Evolutionary conservation across 1,284 basidiomycete genomes (phyloP).

Genomic region (Chalciporus piperatoides): DNA sequence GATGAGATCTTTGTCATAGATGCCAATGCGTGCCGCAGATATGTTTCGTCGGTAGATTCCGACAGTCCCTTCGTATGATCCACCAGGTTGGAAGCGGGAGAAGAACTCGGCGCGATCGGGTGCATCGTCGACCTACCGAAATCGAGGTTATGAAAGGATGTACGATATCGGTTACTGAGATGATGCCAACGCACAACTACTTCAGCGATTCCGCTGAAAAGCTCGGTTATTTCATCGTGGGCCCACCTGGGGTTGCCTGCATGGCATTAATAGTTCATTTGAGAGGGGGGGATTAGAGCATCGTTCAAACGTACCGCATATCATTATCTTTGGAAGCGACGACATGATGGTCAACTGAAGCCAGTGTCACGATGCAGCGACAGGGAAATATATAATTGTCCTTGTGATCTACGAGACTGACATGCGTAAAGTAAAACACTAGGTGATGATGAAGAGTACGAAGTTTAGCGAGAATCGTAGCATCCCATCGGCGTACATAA

Average conservation of each 20-base stretch:
- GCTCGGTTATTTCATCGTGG: constrained; percentile 62
- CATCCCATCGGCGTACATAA: no score
- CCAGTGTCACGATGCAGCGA: background rate
- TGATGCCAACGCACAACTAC: constrained; percentile 59
- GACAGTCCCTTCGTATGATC: constrained; percentile 71
- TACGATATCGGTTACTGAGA: background rate
- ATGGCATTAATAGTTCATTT: background rate
- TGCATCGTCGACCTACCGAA: constrained; percentile 59
- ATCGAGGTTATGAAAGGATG: background rate
- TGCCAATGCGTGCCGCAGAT: constrained; percentile 63
- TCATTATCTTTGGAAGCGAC: constrained; percentile 22
- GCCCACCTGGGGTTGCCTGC: constrained; percentile 79
- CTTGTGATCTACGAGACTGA: background rate
- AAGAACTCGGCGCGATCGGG: constrained; percentile 67
- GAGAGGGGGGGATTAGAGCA: background rate
- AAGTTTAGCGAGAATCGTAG: no score
- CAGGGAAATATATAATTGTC: background rate
- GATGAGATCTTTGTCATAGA: constrained; percentile 79
- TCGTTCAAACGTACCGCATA: constrained; percentile 20
- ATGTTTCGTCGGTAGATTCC: constrained; percentile 80
- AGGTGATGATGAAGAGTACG: no score
- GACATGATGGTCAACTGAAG: constrained; percentile 2
- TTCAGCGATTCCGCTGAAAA: constrained; percentile 68
- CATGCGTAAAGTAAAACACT: no score
- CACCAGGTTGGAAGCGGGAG: constrained; percentile 55